Percentiles rank a stretch among this genome's conserved stretches.
These are phyloP conservation scores for Boletus fagicola DNA, from an alignment of 768 basidiomycete species.

Conservation along the genomic window DNA sequence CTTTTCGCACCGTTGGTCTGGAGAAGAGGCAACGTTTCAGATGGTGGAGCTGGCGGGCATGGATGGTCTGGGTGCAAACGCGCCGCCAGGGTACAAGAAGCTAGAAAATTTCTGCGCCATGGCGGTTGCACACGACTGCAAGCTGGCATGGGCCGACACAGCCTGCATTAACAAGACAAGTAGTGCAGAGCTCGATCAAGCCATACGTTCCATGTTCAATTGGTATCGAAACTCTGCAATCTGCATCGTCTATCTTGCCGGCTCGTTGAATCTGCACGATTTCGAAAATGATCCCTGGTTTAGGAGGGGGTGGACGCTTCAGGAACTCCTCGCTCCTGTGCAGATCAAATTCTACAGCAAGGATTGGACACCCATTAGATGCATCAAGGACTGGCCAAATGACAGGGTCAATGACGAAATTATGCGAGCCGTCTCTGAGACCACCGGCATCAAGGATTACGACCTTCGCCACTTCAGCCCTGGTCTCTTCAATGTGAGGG, in stretches of 20 bases:
- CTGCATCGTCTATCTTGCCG: constrained; percentile 2
- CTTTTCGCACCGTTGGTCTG: neutral
- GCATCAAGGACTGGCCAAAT: neutral
- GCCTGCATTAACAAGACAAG: neutral
- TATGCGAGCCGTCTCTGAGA: neutral
- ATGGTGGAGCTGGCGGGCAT: neutral
- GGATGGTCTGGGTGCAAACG: neutral
- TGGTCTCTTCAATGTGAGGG: constrained; percentile 4
- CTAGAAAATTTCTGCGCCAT: neutral
- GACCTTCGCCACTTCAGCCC: constrained; percentile 7
- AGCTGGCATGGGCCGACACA: constrained; percentile 28
- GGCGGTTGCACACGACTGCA: neutral
- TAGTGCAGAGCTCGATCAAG: constrained; percentile 9
- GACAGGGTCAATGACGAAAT: constrained; percentile 2
- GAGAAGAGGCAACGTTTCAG: neutral
- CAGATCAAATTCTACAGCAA: constrained; percentile 6
- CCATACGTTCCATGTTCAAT: neutral
- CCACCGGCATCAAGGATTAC: neutral
- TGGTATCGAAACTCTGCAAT: constrained; percentile 4
- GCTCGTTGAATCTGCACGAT: neutral
- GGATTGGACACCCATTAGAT: constrained; percentile 1
- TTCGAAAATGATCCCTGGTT: constrained; percentile 3
- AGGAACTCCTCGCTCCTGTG: constrained; percentile 8
- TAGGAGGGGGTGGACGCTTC: neutral
- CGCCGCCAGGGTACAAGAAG: neutral